Evolutionary conservation across 2,329 filamentous ascomycete species (phyloP).

Genomic region (Amesomyces nigricolor): DNA sequence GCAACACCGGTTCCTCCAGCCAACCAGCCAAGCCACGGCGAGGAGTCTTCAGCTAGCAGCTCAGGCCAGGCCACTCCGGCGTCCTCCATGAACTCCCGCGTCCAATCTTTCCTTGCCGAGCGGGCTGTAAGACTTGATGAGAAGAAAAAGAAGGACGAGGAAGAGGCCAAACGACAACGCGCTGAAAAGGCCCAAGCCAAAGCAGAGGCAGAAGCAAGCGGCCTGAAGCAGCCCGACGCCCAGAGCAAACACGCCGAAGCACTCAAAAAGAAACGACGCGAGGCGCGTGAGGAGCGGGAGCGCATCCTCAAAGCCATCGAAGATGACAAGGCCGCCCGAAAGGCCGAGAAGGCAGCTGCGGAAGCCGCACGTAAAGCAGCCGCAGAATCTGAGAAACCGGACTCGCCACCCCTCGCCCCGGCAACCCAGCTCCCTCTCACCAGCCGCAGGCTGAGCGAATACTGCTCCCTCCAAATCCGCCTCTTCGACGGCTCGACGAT

Average conservation of each 20-base stretch:
- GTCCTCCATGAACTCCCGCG: constrained; percentile 23
- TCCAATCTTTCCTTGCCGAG: constrained; percentile 41
- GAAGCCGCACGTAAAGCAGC: constrained; percentile 27
- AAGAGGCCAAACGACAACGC: constrained; percentile 28
- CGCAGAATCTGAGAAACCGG: constrained; percentile 25
- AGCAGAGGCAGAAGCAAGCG: constrained; percentile 24
- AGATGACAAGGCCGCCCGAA: constrained; percentile 66
- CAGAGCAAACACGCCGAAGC: constrained; percentile 45
- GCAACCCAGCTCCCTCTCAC: constrained; percentile 28
- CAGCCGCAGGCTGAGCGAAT: constrained; percentile 25
- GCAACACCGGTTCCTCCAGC: neutral
- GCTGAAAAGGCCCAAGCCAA: constrained; percentile 36
- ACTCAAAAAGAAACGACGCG: constrained; percentile 58
- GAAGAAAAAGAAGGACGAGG: constrained; percentile 42
- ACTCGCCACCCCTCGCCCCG: constrained; percentile 22
- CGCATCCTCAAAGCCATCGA: constrained; percentile 71
- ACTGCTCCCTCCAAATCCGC: constrained; percentile 67
- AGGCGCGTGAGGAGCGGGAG: constrained; percentile 62
- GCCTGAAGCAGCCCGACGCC: constrained; percentile 30
- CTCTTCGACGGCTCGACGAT: constrained; percentile 80
- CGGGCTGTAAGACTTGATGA: constrained; percentile 43
- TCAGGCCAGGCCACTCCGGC: constrained; percentile 25
- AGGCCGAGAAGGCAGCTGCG: constrained; percentile 47
- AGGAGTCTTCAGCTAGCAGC: constrained; percentile 15
- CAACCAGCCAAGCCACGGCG: neutral